Evolutionary conservation across 805 yeast genomes (phyloP), one percentile per base, ranked within the genome.

Genomic region (Hemisphaericaspora nanyangensis): DNA sequence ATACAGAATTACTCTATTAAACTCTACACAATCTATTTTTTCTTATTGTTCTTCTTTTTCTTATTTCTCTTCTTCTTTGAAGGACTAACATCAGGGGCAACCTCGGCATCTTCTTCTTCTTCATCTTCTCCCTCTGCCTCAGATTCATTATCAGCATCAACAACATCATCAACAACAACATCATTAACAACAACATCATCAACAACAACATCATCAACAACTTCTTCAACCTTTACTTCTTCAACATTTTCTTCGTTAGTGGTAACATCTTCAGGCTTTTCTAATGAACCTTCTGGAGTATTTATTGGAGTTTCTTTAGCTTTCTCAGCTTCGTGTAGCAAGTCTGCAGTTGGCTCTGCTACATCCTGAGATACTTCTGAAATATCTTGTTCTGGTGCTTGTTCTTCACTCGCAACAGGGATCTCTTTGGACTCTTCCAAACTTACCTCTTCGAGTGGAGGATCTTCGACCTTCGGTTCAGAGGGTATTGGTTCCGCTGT

Each of bases 31-130:
- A 22, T 22, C 26, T 38, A 36, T 8, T 37, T 45, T 34, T 47
- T 43, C 36, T 51, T 50, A 36, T 54, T 55, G 24, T 49, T 51
- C 43, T 52, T 50, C 29, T 51, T 53, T 12, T 22, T 22, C 31
- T 56, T 60, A 38, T 59, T 63, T 44, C 60, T 62, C 48, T 59
- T 61, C 34, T 53, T 54, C 17, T 45, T 48, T 34, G 48, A 7
- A 28, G 38, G 35, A 32, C 31, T 35, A 11, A 43, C 7, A 18
- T 31, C 46, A 3, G 43, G 33, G 25, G 39, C n/a, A 17, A 42
- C 32, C 15, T 35, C 42, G 20, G 40, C 29, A 17, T 37, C 40
- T 31, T 41, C 31, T 17, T 19, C 44, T 29, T 42, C 51, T 17
- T 31, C 37, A 17, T 37, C 47, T 16, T 49, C 48, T 33, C 38